Base-by-base conservation (phyloP, 768 basidiomycete genomes). In the Thelephora ganbajun region DNA sequence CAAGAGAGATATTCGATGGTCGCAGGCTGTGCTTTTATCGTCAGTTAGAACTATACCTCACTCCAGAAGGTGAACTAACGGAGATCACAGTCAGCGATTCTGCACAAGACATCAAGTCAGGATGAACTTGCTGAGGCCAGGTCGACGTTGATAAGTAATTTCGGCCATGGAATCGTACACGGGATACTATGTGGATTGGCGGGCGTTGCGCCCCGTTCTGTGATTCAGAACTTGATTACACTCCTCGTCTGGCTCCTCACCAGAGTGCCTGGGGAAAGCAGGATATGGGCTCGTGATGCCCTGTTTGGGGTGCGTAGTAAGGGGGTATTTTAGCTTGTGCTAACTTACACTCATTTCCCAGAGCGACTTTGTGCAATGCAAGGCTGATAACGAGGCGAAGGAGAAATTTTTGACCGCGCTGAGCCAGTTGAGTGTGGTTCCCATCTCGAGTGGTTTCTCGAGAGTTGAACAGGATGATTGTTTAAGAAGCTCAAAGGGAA, bases 1-100 rank as follows among this genome's bases (percentile, higher is more conserved):
- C 86, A 88, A 60, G 89, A 93, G 57, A 72, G 88, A 34, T 93
- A 91, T 60, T 87, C 87, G 0, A 68, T 94, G 7, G 84, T 86
- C 1, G 73, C 84, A 1, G 83, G 87, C 3, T 81, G 80, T 54
- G 82, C 74, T 41, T 96, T 93, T 59, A 63, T 94, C 52, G 92
- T 92, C 53, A 42, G 82, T 70, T 5, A 6, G 12, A 39, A 9
- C 14, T 33, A 33, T 23, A 49, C 19, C 43, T 14, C 20, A 13
- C 11, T 7, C 19, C 43, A 20, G 13, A 43, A 6, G 30, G 16
- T 20, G 34, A 11, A 22, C 48, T 42, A 45, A 20, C 48, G 20
- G 19, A 39, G 33, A 14, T 22, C 22, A n/a, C 50, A 90, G 84
- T 70, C 69, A 26, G 72, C 78, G 1, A 66, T 87, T 16, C 73